These are phyloP conservation scores for Ottelia alismoides DNA, from an alignment of 106 monocot species.

Conservation along the genomic window DNA sequence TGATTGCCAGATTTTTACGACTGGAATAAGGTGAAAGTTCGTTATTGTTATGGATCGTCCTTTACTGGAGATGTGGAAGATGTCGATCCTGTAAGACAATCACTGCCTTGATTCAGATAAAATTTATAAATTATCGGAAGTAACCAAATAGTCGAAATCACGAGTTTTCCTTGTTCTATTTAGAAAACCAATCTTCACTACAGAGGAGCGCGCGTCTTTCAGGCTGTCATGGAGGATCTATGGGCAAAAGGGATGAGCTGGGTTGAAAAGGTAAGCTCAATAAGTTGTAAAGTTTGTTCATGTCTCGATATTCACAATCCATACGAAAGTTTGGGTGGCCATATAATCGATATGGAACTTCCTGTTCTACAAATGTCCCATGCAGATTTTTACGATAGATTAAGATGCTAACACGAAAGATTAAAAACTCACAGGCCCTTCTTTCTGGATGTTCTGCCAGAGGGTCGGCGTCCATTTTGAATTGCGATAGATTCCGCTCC, in stretches of 20 bases:
- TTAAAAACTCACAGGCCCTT: constrained; percentile 46
- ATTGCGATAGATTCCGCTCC: constrained; percentile 69
- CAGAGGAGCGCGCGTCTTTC: constrained; percentile 79
- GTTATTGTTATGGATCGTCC: constrained; percentile 93
- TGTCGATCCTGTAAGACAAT: constrained; percentile 71
- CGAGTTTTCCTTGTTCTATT: no score
- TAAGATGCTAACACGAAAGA: not conserved
- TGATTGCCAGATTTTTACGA: constrained; percentile 50
- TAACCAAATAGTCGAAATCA: no score
- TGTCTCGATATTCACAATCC: no score
- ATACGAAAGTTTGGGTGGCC: no score
- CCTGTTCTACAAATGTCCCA: no score
- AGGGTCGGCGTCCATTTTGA: constrained; percentile 76
- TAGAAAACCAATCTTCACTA: constrained; percentile 66
- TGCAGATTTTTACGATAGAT: no score
- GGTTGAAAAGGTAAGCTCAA: constrained; percentile 47
- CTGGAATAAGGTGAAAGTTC: constrained; percentile 78
- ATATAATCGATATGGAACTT: no score
- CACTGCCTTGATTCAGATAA: no score
- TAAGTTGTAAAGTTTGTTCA: no score
- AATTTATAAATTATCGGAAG: no score
- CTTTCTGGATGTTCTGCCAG: constrained; percentile 89
- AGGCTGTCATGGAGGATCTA: constrained; percentile 71
- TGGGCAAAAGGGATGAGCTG: constrained; percentile 68
- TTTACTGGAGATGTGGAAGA: constrained; percentile 85